These are phyloP conservation scores for Phialophora verrucosa DNA, from an alignment of 2,329 filamentous ascomycete genomes.

Conservation along the genomic window DNA sequence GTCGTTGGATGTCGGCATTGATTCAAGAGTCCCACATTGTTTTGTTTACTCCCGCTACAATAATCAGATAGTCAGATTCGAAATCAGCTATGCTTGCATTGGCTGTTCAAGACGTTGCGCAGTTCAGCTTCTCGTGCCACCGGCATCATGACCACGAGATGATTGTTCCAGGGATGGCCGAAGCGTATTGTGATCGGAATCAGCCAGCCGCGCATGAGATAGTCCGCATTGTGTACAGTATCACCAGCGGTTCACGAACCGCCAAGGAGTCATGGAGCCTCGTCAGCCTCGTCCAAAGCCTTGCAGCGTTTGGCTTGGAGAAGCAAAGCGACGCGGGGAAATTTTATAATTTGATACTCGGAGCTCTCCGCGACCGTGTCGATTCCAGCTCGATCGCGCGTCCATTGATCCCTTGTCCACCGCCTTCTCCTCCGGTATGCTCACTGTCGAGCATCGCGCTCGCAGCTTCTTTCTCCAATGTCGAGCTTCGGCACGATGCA, in stretches of 20 bases:
- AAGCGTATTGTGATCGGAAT: too few relatives aligned
- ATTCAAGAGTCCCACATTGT: not conserved
- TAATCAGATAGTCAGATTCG: too few relatives aligned
- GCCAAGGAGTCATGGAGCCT: not conserved
- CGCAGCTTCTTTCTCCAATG: slow-evolving; percentile 34
- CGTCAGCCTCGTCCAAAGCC: not conserved
- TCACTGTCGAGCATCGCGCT: slow-evolving; percentile 31
- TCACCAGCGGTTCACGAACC: too few relatives aligned
- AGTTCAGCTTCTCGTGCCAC: too few relatives aligned
- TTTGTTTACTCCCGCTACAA: too few relatives aligned
- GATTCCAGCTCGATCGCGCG: not conserved
- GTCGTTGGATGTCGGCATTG: not conserved
- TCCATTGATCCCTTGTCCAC: not conserved
- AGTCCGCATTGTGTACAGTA: too few relatives aligned
- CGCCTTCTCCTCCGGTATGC: slow-evolving; percentile 14
- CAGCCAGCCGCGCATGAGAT: too few relatives aligned
- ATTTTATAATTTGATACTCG: not conserved
- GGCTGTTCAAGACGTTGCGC: too few relatives aligned
- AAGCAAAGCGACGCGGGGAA: slow-evolving; percentile 13
- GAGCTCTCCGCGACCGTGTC: not conserved
- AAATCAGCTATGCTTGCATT: too few relatives aligned
- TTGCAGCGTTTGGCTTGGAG: slow-evolving; percentile 3
- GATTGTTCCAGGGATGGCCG: not conserved
- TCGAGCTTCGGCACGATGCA: slow-evolving; percentile 26
- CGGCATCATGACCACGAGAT: not conserved